Evolutionary conservation across 306 rosid genomes (phyloP).

Genomic region (Malus sieversii): DNA sequence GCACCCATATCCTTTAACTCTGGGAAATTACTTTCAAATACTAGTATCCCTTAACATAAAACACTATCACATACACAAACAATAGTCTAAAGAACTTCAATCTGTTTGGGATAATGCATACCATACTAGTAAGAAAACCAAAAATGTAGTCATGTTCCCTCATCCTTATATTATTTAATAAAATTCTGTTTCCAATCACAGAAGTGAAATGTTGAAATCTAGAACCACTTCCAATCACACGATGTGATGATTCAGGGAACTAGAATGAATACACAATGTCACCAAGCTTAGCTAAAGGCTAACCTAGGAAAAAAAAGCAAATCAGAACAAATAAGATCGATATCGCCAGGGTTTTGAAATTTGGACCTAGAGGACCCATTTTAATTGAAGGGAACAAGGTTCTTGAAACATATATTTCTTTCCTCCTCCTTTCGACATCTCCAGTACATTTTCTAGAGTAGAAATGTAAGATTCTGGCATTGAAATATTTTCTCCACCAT

Average conservation of each 20-base stretch:
- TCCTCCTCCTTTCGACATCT: not conserved
- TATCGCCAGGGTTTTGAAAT: not conserved
- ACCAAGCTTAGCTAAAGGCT: not conserved
- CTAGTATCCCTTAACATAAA: not conserved
- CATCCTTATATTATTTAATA: not conserved
- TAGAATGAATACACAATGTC: not conserved
- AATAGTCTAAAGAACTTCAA: not conserved
- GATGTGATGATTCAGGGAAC: not conserved
- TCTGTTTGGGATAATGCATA: not conserved
- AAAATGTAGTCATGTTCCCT: not conserved
- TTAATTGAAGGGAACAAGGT: not conserved
- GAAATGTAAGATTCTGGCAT: not conserved
- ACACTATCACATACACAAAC: not conserved
- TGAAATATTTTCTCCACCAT: not conserved
- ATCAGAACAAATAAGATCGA: not conserved
- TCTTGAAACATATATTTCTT: not conserved
- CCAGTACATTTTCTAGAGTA: not conserved
- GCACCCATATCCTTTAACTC: not conserved
- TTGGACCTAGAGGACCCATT: not conserved
- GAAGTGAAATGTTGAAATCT: not conserved
- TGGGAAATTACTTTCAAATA: not conserved
- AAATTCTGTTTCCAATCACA: not conserved
- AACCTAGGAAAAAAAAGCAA: not conserved
- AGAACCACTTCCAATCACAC: not conserved
- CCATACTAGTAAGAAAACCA: not conserved